These are phyloP conservation scores for Nannochloris sp. DNA, from an alignment of 139 green algal species.

Conservation along the genomic window DNA sequence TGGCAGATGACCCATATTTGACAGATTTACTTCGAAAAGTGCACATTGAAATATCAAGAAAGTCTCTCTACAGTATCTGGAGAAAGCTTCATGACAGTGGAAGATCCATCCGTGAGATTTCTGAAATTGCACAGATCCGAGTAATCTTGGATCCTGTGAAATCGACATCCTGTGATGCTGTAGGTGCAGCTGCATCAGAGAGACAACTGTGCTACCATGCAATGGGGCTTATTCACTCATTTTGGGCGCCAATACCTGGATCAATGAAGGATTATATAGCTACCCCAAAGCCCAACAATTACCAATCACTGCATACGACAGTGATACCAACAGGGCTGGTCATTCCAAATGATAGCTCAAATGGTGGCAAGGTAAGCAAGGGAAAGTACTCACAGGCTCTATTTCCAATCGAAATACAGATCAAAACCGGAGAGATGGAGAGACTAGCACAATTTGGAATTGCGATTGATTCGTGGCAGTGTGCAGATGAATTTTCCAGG, in stretches of 20 bases:
- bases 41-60: conserved; percentile 38
- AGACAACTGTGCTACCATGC: conserved; percentile 38
- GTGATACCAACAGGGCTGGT: conserved; percentile 35
- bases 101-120: conserved; percentile 29
- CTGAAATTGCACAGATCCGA: conserved; percentile 60
- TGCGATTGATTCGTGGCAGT: conserved; percentile 33
- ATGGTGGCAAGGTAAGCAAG: too few relatives aligned
- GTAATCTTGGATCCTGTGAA: conserved; percentile 31
- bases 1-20: conserved; percentile 54
- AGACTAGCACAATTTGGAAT: conserved; percentile 61
- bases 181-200: conserved; percentile 6
- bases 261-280: conserved; percentile 82
- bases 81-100: conserved; percentile 43
- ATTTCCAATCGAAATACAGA: conserved; percentile 65
- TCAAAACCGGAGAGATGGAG: conserved; percentile 63
- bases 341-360: neutral
- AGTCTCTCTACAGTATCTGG: conserved; percentile 54
- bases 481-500: neutral
- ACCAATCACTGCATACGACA: conserved; percentile 71
- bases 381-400: conserved; percentile 5
- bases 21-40: conserved; percentile 15
- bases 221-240: conserved; percentile 58
- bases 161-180: neutral
- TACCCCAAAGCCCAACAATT: conserved; percentile 77
- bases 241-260: conserved; percentile 72